A percentile compares a stretch with the other conserved stretches of the same genome.
Conservation (phyloP, 2,329 filamentous ascomycete species). For the Zalaria sp. region DNA sequence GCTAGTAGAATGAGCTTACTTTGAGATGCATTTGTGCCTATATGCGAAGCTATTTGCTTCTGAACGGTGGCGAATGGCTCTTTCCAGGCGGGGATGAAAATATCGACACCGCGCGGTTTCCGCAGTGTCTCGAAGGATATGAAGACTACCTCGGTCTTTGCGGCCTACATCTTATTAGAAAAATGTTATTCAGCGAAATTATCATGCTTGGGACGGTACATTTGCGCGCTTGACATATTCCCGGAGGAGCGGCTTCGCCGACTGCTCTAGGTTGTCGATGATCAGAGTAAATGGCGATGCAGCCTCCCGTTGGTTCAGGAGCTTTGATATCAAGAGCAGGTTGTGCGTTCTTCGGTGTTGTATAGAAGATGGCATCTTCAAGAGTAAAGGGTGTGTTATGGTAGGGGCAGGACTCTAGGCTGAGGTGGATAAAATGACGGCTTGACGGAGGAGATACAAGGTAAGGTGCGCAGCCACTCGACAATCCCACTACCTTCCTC, state of each 20-base stretch:
- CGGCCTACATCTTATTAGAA: slow-evolving; percentile 27
- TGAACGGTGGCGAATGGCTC: slow-evolving; percentile 15
- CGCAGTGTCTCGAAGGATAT: slow-evolving; percentile 64
- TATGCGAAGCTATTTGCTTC: slow-evolving; percentile 12
- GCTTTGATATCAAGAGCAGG: slow-evolving; percentile 66
- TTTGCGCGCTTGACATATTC: slow-evolving; percentile 68
- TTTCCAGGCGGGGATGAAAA: slow-evolving; percentile 39
- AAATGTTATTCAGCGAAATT: slow-evolving; percentile 7
- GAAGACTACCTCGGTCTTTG: slow-evolving; percentile 58
- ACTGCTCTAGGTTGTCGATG: slow-evolving; percentile 74
- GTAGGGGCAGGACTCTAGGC: no score
- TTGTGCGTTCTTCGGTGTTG: slow-evolving; percentile 71
- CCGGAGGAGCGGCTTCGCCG: slow-evolving; percentile 50
- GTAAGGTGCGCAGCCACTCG: no score
- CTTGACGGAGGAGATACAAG: no score
- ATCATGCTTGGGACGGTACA: slow-evolving; percentile 26
- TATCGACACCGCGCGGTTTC: slow-evolving; percentile 49
- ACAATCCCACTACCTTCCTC: no score
- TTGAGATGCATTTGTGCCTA: slow-evolving; percentile 1
- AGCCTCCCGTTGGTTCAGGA: slow-evolving; percentile 64
- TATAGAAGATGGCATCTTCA: slow-evolving; percentile 28
- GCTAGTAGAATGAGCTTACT: neutral
- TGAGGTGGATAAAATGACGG: no score
- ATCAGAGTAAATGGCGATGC: slow-evolving; percentile 78
- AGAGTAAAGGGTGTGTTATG: no score